Evolutionary conservation across 306 rosid genomes (phyloP).

Genomic region (Erythrophleum fordii): DNA sequence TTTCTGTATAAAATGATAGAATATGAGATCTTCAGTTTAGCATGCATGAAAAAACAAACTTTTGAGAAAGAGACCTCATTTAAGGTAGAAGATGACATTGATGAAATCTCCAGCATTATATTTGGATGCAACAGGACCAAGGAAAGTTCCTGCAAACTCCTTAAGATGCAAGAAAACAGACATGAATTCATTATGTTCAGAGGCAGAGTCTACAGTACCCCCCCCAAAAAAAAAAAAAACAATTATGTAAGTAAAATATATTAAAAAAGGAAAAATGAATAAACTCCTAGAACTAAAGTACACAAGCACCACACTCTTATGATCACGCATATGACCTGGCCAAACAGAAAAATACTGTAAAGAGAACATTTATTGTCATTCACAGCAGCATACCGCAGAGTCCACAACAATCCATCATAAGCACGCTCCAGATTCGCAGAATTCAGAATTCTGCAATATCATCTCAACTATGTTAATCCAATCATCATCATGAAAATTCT

Average conservation of each 20-base stretch:
- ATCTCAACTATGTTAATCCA: constrained; percentile 38
- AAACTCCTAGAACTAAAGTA: constrained; percentile 29
- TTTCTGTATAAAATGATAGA: neutral
- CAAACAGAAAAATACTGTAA: constrained; percentile 28
- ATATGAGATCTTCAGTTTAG: constrained; percentile 18
- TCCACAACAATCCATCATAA: constrained; percentile 70
- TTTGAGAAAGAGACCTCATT: constrained; percentile 59
- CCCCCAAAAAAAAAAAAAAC: constrained; percentile 20
- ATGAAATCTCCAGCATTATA: constrained; percentile 48
- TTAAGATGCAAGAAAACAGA: constrained; percentile 51
- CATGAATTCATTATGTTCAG: constrained; percentile 42
- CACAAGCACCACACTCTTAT: constrained; percentile 15
- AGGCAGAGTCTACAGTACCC: constrained; percentile 29
- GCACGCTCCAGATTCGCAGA: constrained; percentile 78
- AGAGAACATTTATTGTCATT: constrained; percentile 24
- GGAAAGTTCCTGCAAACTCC: constrained; percentile 95
- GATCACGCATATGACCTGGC: constrained; percentile 33
- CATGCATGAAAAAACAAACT: constrained; percentile 20
- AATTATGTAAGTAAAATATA: neutral
- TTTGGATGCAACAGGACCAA: constrained; percentile 61
- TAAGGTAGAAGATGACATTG: constrained; percentile 45
- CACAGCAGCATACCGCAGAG: constrained; percentile 63
- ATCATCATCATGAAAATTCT: constrained; percentile 26
- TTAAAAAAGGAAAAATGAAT: neutral
- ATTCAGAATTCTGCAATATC: constrained; percentile 78